Evolutionary conservation across 495 filamentous ascomycete species (phyloP).

Genomic region (Daldinia loculata): DNA sequence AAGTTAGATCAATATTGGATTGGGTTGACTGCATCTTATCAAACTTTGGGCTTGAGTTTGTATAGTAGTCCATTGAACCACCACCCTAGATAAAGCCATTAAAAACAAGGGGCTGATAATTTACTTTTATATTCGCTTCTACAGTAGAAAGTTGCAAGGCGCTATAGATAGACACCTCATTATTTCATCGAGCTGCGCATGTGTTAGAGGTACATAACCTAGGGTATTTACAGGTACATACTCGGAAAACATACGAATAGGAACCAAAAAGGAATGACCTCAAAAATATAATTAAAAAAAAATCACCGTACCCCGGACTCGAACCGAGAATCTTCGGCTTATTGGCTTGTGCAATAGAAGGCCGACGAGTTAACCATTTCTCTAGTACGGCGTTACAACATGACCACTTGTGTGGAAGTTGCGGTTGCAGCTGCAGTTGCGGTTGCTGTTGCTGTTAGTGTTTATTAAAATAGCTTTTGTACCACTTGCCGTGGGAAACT

Average conservation of each 20-base stretch:
- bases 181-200: too few relatives aligned
- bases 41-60: too few relatives aligned
- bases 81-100: too few relatives aligned
- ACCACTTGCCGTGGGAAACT: not conserved
- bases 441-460: not conserved
- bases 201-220: not conserved
- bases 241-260: not conserved
- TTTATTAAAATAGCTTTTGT: constrained; percentile 6
- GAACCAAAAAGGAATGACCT: not conserved
- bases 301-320: constrained; percentile 37
- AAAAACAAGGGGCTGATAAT: too few relatives aligned
- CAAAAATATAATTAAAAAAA: not conserved
- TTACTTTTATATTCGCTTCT: too few relatives aligned
- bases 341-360: constrained; percentile 26
- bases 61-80: too few relatives aligned
- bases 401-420: not conserved
- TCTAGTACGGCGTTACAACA: constrained; percentile 28
- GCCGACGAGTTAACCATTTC: constrained; percentile 42
- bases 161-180: too few relatives aligned
- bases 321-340: constrained; percentile 43
- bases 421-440: not conserved
- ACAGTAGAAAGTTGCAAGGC: too few relatives aligned
- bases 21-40: too few relatives aligned
- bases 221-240: not conserved
- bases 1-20: too few relatives aligned